A percentile compares a stretch with the other conserved stretches of the same genome.
Evolutionary conservation across 345 rosid genomes (phyloP).

Genomic region (Cardamine occulta): DNA sequence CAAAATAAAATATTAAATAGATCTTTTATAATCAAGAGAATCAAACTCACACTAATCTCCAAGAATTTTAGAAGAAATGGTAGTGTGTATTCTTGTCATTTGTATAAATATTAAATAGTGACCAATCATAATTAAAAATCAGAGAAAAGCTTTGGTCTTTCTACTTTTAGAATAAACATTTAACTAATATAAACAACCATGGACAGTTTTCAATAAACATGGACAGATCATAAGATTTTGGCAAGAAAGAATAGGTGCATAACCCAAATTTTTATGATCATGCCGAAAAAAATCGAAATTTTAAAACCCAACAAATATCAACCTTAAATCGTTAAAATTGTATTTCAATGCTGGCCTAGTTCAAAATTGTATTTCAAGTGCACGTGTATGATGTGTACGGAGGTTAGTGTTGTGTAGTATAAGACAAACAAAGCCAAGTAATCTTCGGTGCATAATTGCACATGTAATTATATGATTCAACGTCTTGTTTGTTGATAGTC

Average conservation of each 20-base stretch:
- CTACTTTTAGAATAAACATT: neutral
- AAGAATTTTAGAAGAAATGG: neutral
- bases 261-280: neutral
- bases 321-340: neutral
- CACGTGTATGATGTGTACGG: conserved; percentile 41
- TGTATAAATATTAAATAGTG: neutral
- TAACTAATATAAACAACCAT: neutral
- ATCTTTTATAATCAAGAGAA: neutral
- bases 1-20: neutral
- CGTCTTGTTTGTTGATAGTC: conserved; percentile 37
- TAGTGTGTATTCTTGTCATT: neutral
- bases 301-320: neutral
- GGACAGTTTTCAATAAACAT: neutral
- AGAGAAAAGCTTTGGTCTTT: neutral
- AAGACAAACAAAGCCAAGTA: conserved; percentile 47
- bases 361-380: neutral
- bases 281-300: neutral
- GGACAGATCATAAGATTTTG: too few species aligned
- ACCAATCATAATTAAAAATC: neutral
- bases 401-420: conserved; percentile 46
- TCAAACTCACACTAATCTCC: neutral
- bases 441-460: conserved; percentile 44
- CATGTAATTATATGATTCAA: conserved; percentile 45
- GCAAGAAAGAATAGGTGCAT: too few species aligned
- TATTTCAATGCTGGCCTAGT: neutral